Evolutionary conservation across 2,329 filamentous ascomycete genomes (phyloP), one percentile per base, ranked within the genome.

Genomic region (Talaromyces sp.): DNA sequence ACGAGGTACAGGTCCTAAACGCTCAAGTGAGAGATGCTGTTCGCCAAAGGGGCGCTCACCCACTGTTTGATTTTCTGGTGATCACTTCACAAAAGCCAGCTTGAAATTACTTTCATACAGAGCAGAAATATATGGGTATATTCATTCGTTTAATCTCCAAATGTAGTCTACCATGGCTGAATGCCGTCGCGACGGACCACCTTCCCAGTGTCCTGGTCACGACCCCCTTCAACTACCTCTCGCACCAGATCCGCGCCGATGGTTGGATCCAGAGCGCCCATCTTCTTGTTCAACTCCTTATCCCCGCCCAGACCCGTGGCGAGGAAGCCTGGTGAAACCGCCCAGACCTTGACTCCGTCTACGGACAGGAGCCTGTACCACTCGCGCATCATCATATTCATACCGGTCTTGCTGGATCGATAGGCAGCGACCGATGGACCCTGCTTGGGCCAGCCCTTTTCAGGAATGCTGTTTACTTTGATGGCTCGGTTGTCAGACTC

Each of bases 271-370:
- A 72, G 56, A 38, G 56, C 61, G 56, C 66, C 69, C 62, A 65
- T 63, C 56, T 59, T 59, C 55, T 64, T 66, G 35, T 61, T 41
- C 26, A 54, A 43, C 31, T 71, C 66, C 0, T 71, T 69, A 62
- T 73, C 68, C 10, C 69, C 75, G 1, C 75, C 78, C 0, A 84
- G 63, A 0, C 75, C 74, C 0, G 81, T 84, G 0, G 78, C 81
- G 50, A 84, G 65, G 53, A 78, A 75, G 0, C 82, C 82, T 0
- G 81, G 82, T 6, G 73, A 77, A n/a, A 84, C 67, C 31, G 68
- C 66, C 71, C 74, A 84, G 0, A 81, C 77, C 66, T 81, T 82
- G 5, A 84, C 80, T 0, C 80, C 80, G 49, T 85, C 82, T 1
- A 75, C 73, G 52, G 70, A 73, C 29, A 84, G 69, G 1, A 75